phyloP scores from a whole-genome alignment of 805 yeast genomes.

The Candida dendrica region DNA sequence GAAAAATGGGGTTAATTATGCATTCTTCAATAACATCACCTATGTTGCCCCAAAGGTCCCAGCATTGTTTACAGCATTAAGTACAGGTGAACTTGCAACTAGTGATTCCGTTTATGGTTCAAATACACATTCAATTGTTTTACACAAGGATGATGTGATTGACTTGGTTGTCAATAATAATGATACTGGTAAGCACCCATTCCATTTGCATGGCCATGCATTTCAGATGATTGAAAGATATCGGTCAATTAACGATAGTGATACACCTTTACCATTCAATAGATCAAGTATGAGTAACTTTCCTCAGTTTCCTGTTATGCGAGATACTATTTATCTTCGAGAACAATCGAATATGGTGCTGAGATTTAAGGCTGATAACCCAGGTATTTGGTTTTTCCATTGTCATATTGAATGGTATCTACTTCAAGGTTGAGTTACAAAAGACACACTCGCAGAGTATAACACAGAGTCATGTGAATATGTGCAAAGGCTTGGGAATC shows the following conservation, averaged over 20 bases:
- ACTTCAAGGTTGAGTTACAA: constrained; percentile 91
- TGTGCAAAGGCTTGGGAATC: no score
- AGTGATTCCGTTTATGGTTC: constrained; percentile 63
- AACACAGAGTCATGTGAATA: no score
- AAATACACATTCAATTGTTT: constrained; percentile 67
- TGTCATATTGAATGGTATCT: constrained; percentile 99
- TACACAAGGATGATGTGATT: constrained; percentile 47
- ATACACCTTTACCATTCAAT: constrained; percentile 36
- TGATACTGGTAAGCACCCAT: constrained; percentile 93
- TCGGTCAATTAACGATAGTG: constrained; percentile 36
- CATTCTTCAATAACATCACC: constrained; percentile 85
- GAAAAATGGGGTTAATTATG: constrained; percentile 83
- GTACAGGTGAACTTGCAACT: constrained; percentile 55
- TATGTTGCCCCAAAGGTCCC: constrained; percentile 83
- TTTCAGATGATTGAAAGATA: constrained; percentile 82
- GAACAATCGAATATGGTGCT: constrained; percentile 82
- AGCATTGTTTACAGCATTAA: constrained; percentile 66
- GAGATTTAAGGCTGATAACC: constrained; percentile 87
- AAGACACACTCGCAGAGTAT: no score
- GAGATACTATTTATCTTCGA: constrained; percentile 75
- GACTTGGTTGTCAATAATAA: constrained; percentile 79
- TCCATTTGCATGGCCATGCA: constrained; percentile 86
- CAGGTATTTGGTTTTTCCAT: constrained; percentile 98
- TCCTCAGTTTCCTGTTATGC: constrained; percentile 72
- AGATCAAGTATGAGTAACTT: constrained; percentile 39